Base-by-base conservation (phyloP, 1,139 yeast species). In the Blastobotrys elegans region DNA sequence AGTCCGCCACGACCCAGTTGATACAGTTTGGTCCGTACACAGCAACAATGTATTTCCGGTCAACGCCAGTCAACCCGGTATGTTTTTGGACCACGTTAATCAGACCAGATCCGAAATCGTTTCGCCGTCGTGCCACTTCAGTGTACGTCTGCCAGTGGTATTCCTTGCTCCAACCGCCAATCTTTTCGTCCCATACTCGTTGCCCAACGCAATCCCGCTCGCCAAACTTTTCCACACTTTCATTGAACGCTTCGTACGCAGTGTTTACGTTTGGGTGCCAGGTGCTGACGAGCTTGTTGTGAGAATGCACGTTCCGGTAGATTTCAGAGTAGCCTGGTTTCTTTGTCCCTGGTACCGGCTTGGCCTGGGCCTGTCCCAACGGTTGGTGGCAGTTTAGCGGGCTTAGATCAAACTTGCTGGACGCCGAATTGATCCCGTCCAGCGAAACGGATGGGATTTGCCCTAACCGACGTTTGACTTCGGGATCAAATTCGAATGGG, bases 61-160 rank as follows among this genome's bases (percentile, higher is more conserved):
- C 41, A 37, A 58, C 56, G 40, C 64, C 60, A 39, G 50, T 49
- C 27, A 51, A 11, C 10, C 57, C 55, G 11, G 53, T 42, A 31
- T 50, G 51, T 29, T 53, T 47, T 20, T 51, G 50, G 13, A 60
- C 63, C 4, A 77, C 63, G 42, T 77, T 71, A 54, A 80, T 71
- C 27, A 85, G 58, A 11, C 94, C 95, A 2, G 86, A 68, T 4
- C 89, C 94, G 40, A 84, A 69, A 46, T 75, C 65, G 44, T 66
- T 64, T 47, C 76, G 73, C 45, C 81, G 69, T 40, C 61, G 54
- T 27, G 68, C 65, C 8, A 77, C 68, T 37, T 71, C 62, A 10
- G 54, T 56, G 59, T 73, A 82, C 7, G 76, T 63, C 53, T 75
- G 70, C 66, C 71, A 84, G 29, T 67, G 67, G 65, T 77, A 85